phyloP scores from a whole-genome alignment of 1,139 yeast genomes.

The Lipomyces yarrowii region DNA sequence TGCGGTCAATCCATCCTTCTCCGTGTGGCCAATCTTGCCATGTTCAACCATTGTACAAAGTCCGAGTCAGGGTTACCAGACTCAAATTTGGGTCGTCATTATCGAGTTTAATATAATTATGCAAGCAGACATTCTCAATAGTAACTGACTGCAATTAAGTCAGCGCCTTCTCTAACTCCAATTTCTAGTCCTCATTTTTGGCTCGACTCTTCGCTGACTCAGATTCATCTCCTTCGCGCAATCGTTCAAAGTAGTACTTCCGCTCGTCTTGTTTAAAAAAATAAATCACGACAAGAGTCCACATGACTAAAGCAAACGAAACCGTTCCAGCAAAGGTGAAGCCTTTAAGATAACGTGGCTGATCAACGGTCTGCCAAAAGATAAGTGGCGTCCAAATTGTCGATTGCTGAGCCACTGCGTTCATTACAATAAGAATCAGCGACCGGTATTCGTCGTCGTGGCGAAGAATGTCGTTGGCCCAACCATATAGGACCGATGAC shows the following conservation, averaged over 20 bases:
- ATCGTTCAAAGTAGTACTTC: constrained; percentile 16
- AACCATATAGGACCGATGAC: constrained; percentile 48
- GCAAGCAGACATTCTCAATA: too few species aligned
- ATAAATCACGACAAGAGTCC: constrained; percentile 59
- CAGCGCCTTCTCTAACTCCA: too few species aligned
- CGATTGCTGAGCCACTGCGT: constrained; percentile 47
- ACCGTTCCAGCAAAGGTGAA: constrained; percentile 56
- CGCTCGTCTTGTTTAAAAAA: constrained; percentile 60
- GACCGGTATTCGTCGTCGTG: constrained; percentile 48
- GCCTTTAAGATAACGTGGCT: constrained; percentile 56
- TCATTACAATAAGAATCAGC: constrained; percentile 46
- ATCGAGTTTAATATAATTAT: too few species aligned
- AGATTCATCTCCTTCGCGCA: constrained; percentile 7
- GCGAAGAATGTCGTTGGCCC: constrained; percentile 48
- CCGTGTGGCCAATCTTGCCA: too few species aligned
- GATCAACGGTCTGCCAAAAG: constrained; percentile 57
- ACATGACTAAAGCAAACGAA: constrained; percentile 53
- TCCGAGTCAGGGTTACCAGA: too few species aligned
- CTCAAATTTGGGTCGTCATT: too few species aligned
- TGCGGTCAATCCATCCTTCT: too few species aligned
- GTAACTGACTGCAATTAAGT: too few species aligned
- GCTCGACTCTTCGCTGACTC: not conserved
- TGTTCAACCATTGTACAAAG: too few species aligned
- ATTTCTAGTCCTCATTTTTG: not conserved
- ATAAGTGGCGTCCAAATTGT: constrained; percentile 49